Conservation (phyloP, 345 rosid genomes). For the Linum usitatissimum region DNA sequence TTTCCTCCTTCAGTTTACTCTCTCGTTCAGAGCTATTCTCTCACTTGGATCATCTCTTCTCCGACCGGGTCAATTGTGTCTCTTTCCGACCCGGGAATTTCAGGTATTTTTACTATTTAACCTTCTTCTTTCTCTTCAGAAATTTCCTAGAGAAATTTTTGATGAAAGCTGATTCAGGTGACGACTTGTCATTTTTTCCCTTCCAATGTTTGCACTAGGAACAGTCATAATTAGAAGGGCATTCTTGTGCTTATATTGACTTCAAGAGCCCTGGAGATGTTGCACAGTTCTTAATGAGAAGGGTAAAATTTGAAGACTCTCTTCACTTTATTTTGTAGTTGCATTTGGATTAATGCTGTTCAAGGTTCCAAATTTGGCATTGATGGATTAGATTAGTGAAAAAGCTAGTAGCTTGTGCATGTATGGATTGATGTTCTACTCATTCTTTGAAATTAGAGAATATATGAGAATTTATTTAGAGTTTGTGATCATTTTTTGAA, state of each 20-base stretch:
- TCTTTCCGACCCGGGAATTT: conserved; percentile 46
- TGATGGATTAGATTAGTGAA: not conserved
- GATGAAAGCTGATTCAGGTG: not conserved
- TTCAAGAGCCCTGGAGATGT: conserved; percentile 60
- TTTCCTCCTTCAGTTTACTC: conserved; percentile 69
- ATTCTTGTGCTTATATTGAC: conserved; percentile 47
- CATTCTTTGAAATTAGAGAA: not conserved
- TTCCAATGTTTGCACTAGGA: not conserved
- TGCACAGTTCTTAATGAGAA: conserved; percentile 59
- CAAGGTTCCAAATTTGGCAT: not conserved
- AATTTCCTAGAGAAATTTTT: not conserved
- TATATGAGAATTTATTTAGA: no score
- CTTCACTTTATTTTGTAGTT: not conserved
- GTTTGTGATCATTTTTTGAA: conserved; percentile 8
- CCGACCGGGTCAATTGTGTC: conserved; percentile 46
- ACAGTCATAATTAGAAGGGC: conserved; percentile 22
- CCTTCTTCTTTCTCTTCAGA: not conserved
- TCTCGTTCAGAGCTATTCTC: conserved; percentile 43
- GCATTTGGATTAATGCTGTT: not conserved
- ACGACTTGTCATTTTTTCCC: not conserved
- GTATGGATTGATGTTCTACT: not conserved
- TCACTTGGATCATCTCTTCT: conserved; percentile 44
- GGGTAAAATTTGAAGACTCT: conserved; percentile 29
- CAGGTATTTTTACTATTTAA: conserved; percentile 20
- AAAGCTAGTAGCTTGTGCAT: no score